These are phyloP conservation scores for Plasmopara viticola DNA, from an alignment of 352 stramenopile genomes.

Conservation along the genomic window DNA sequence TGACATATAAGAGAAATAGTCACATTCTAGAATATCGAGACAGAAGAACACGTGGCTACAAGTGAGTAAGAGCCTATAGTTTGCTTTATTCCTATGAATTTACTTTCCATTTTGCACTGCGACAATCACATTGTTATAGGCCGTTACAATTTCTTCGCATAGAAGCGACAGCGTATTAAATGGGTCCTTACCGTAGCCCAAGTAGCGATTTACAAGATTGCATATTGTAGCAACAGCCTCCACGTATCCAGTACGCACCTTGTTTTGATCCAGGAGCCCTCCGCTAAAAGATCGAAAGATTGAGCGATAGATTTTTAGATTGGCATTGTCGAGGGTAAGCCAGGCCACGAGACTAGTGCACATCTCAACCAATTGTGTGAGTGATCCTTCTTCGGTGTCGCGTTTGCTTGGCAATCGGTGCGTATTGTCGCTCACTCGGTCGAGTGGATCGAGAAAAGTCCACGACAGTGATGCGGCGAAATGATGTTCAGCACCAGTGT, in stretches of 20 bases:
- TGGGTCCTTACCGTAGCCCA: constrained; percentile 8
- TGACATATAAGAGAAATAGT: no score
- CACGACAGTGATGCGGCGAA: constrained; percentile 16
- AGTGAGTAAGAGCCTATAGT: no score
- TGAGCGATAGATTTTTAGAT: constrained; percentile 21
- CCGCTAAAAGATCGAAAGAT: constrained; percentile 19
- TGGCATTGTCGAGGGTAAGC: constrained; percentile 26
- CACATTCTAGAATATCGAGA: no score
- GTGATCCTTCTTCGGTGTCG: constrained; percentile 2
- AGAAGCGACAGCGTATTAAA: constrained; percentile 21
- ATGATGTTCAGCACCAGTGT: neutral
- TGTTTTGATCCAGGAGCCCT: constrained; percentile 28
- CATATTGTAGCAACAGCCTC: constrained; percentile 21
- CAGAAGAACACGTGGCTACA: no score
- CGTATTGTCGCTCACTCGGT: neutral
- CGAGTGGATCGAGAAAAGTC: constrained; percentile 20
- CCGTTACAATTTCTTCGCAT: constrained; percentile 29
- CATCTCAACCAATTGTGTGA: constrained; percentile 12
- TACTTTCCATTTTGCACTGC: no score
- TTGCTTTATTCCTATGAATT: no score
- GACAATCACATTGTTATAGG: no score
- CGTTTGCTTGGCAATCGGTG: constrained; percentile 1
- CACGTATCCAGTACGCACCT: constrained; percentile 19
- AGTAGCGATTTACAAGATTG: constrained; percentile 25
- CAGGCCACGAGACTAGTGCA: constrained; percentile 23